phyloP scores from a whole-genome alignment of 1,139 yeast species.

The Lizanozyma gosingica region DNA sequence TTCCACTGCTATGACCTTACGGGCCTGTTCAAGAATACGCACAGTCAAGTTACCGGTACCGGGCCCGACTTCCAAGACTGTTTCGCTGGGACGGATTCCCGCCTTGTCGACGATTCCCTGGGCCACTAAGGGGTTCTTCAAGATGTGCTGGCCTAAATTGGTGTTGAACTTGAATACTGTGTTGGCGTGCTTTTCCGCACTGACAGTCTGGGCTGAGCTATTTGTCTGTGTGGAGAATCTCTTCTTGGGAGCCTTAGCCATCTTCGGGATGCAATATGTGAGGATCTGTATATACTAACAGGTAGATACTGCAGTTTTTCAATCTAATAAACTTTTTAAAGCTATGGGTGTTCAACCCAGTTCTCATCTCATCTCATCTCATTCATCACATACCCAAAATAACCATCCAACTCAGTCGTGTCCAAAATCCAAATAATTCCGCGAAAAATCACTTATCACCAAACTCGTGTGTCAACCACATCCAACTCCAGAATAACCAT shows the following conservation, averaged over 20 bases:
- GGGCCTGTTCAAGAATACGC: conserved; percentile 82
- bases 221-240: conserved; percentile 34
- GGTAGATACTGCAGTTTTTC: no score
- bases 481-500: no score
- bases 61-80: conserved; percentile 95
- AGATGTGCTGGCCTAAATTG: conserved; percentile 92
- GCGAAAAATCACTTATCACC: not conserved
- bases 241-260: conserved; percentile 51
- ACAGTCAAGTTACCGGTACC: conserved; percentile 99
- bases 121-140: conserved; percentile 92
- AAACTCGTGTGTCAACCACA: not conserved
- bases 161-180: conserved; percentile 95
- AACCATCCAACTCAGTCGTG: no score
- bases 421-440: no score
- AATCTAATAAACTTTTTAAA: no score
- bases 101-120: conserved; percentile 98
- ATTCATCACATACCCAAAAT: no score
- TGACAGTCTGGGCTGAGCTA: conserved; percentile 42
- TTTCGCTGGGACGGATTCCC: conserved; percentile 82
- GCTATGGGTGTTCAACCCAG: no score
- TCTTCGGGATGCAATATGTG: conserved; percentile 11
- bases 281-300: no score
- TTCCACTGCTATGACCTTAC: conserved; percentile 89
- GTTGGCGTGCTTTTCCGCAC: conserved; percentile 62
- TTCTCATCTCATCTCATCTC: not conserved